Conservation (phyloP, 495 filamentous ascomycete species). For the Cairneyella variabilis region DNA sequence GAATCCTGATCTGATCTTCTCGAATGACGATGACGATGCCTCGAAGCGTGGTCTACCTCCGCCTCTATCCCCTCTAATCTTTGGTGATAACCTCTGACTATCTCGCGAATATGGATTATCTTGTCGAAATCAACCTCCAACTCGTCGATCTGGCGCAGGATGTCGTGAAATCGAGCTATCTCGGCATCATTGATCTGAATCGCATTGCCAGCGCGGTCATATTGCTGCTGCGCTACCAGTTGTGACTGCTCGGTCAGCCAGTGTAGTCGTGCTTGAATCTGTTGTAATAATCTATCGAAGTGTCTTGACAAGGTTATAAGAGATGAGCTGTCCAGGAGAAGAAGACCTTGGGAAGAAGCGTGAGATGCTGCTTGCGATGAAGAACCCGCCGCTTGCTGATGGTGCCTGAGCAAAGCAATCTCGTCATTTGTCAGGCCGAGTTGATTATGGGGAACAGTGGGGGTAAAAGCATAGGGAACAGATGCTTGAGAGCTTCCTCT, state of each 20-base stretch:
- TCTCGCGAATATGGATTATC: conserved; percentile 82
- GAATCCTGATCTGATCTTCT: too few relatives aligned
- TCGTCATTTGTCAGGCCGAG: conserved; percentile 84
- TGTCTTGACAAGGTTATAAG: conserved; percentile 72
- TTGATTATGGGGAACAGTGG: conserved; percentile 83
- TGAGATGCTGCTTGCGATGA: conserved; percentile 79
- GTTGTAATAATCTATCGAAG: conserved; percentile 78
- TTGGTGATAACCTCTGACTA: conserved; percentile 75
- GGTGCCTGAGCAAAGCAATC: conserved; percentile 78
- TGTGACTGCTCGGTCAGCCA: conserved; percentile 79
- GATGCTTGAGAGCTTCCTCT: too few relatives aligned
- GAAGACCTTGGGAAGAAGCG: conserved; percentile 75
- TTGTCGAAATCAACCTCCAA: conserved; percentile 86
- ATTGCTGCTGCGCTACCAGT: conserved; percentile 71
- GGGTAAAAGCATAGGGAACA: too few relatives aligned
- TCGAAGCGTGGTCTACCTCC: conserved; percentile 49
- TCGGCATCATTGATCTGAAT: conserved; percentile 81
- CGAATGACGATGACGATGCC: conserved; percentile 12
- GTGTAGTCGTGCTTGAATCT: conserved; percentile 75
- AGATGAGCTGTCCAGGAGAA: conserved; percentile 78
- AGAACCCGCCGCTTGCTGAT: conserved; percentile 70
- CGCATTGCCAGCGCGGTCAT: conserved; percentile 77
- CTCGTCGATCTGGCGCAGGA: conserved; percentile 83
- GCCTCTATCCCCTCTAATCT: conserved; percentile 78
- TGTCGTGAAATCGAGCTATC: conserved; percentile 79